Conservation (phyloP, 2,329 filamentous ascomycete genomes). For the Penicillium sp. region DNA sequence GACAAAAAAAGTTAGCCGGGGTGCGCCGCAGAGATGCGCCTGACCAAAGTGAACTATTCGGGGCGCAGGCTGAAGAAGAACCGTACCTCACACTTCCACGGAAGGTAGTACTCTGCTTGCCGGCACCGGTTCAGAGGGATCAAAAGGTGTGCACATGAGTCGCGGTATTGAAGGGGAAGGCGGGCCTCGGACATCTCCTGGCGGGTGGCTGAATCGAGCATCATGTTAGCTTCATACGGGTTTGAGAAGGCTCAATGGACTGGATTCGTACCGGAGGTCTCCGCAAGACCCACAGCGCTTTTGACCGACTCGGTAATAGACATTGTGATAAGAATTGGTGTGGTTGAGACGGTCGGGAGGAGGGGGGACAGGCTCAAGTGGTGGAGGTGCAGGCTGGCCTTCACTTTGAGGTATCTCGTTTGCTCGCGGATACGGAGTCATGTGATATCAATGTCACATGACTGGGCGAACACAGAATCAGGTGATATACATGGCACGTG, state of each 20-base stretch:
- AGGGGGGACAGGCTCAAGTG: neutral
- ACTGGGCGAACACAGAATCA: conserved; percentile 6
- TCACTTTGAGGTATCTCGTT: conserved; percentile 21
- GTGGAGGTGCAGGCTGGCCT: neutral
- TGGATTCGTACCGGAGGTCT: conserved; percentile 37
- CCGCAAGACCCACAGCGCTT: conserved; percentile 48
- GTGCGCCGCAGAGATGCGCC: conserved; percentile 1
- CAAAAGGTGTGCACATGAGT: conserved; percentile 90
- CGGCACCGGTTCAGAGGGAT: conserved; percentile 97
- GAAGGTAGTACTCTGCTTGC: conserved; percentile 85
- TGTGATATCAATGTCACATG: conserved; percentile 18
- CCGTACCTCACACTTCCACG: conserved; percentile 95
- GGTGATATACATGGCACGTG: conserved; percentile 14
- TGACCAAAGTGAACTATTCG: neutral
- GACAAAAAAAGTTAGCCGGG: conserved; percentile 2
- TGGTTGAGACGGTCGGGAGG: conserved; percentile 3
- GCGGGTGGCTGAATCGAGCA: conserved; percentile 45
- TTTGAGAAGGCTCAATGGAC: conserved; percentile 23
- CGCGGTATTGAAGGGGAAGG: conserved; percentile 86
- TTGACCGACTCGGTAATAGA: conserved; percentile 51
- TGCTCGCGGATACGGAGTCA: conserved; percentile 16
- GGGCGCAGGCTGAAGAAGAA: conserved; percentile 3
- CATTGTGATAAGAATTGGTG: conserved; percentile 35
- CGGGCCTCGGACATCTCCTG: conserved; percentile 92
- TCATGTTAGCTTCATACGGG: conserved; percentile 15